Evolutionary conservation across 192 early-diverging fungal species (phyloP), one percentile per base, ranked within the genome.

Genomic region (Rhizophagus sp.): DNA sequence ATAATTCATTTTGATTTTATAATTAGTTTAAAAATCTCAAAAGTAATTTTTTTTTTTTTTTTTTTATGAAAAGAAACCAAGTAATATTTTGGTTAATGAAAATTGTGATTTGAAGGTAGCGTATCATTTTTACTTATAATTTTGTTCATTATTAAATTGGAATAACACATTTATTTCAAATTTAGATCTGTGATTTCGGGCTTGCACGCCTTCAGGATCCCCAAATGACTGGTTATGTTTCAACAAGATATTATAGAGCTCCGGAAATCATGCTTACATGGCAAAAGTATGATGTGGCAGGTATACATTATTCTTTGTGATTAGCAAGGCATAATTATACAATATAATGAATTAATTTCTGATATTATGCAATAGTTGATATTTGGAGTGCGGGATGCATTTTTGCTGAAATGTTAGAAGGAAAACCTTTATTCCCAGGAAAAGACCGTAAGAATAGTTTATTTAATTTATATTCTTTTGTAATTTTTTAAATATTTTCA

Each of bases 221-320:
- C 78, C 94, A 96, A 83, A 98, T 98, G 97, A 98, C 97, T 27
- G 97, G 97, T 34, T 99, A 99, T 85, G 97, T 98, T 25, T 96
- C 96, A 10, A 98, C 97, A 17, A 89, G 97, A 52, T 98, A 98
- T 87, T 99, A 99, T 83, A 93, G 97, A 78, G 96, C 97, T 13
- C 97, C 97, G 44, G 97, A 99, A 78, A 98, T 99, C 81, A 97
- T 99, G 96, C 87, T 99, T 66, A 96, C 96, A 47, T 97, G 96
- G 94, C 96, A 97, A 84, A 96, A 95, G 79, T 99, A 99, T 87
- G 96, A 96, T 67, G 94, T 96, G 62, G 96, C 95, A 22, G 86
- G 87, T 87, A 84, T 47, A 47, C 9, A 11, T 47, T 47, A 12
- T 12, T 47, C 11, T 47, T 12, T 3, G 44, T 47, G 11, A 47